Evolutionary conservation across 2,329 filamentous ascomycete species (phyloP).

Genomic region (Fusarium transvaalense): DNA sequence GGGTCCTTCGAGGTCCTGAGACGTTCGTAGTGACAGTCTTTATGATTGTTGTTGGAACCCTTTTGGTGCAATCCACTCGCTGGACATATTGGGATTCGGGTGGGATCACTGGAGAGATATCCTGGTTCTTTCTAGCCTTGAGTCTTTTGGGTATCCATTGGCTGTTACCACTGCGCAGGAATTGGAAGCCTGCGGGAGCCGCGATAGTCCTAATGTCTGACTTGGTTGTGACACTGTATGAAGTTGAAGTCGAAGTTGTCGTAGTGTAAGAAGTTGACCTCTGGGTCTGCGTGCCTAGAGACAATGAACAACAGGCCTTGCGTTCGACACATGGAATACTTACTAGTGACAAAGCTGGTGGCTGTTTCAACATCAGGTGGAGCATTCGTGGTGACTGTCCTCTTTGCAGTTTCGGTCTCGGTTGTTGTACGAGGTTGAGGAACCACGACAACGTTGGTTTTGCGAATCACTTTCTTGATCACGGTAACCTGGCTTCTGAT

Average conservation of each 20-base stretch:
- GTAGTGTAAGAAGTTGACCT: not conserved
- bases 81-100: not conserved
- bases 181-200: not conserved
- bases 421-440: not conserved
- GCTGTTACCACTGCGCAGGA: not conserved
- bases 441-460: not conserved
- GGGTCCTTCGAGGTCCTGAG: not conserved
- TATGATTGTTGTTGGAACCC: not conserved
- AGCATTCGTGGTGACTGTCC: not conserved
- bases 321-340: no score
- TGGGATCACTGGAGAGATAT: not conserved
- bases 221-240: not conserved
- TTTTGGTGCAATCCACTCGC: not conserved
- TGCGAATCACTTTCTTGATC: not conserved
- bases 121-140: not conserved
- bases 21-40: not conserved
- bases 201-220: not conserved
- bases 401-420: not conserved
- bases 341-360: not conserved
- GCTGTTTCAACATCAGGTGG: not conserved
- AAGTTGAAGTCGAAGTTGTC: not conserved
- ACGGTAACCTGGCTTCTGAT: not conserved
- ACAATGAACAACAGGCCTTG: rapidly evolving
- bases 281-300: not conserved
- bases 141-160: not conserved